Conservation (phyloP, 1,284 basidiomycete species). For the Cutaneotrichosporon dermatis region DNA sequence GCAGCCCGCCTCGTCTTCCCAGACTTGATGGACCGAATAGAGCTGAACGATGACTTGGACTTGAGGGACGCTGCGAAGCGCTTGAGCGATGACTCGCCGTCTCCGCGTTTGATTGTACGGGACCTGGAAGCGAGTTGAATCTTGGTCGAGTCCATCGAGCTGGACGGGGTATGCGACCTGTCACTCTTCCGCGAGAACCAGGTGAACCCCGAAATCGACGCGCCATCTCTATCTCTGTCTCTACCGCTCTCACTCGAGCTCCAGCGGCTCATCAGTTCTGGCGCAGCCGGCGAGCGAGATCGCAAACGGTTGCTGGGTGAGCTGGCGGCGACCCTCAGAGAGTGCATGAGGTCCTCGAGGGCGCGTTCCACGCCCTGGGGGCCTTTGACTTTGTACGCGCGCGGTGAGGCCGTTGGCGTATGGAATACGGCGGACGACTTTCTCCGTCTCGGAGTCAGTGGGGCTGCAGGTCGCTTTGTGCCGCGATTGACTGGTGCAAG, state of each 20-base stretch:
- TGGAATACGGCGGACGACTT: not conserved
- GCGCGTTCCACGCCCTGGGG: not conserved
- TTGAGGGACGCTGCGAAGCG: not conserved
- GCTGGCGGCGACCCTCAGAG: not conserved
- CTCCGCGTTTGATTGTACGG: too few species aligned
- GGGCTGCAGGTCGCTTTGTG: not conserved
- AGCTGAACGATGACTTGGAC: not conserved
- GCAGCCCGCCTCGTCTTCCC: not conserved
- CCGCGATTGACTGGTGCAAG: not conserved
- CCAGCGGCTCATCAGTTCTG: not conserved
- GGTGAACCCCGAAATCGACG: not conserved
- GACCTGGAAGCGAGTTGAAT: too few species aligned
- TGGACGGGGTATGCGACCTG: too few species aligned
- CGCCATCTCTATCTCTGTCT: not conserved
- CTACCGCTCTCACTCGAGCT: not conserved
- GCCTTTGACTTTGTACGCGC: not conserved
- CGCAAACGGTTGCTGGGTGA: not conserved
- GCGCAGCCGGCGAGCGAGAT: not conserved
- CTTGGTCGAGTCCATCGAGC: too few species aligned
- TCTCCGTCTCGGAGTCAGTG: not conserved
- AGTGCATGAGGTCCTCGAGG: slow-evolving; percentile 1
- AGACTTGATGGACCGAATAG: not conserved
- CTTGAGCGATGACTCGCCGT: not conserved
- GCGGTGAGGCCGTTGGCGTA: not conserved
- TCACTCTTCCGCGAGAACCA: not conserved